A percentile compares a stretch with the other conserved stretches of the same genome.
Evolutionary conservation across 768 basidiomycete genomes (phyloP).

Genomic region (Tricholoma sp.): DNA sequence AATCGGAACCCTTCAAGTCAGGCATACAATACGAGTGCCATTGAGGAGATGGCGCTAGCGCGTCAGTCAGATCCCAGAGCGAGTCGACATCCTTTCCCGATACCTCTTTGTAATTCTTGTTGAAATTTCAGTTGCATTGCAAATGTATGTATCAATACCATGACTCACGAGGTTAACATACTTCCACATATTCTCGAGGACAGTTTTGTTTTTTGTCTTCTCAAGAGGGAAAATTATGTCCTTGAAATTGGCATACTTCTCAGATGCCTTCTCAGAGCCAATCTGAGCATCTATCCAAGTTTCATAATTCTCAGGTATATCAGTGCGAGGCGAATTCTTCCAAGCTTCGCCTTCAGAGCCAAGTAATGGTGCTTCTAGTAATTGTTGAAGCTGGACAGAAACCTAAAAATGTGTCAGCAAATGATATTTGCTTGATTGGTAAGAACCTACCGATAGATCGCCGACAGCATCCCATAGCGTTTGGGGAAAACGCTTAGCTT

Average conservation of each 20-base stretch:
- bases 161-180: slow-evolving; percentile 50
- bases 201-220: slow-evolving; percentile 41
- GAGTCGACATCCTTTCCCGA: slow-evolving; percentile 54
- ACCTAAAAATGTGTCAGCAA: slow-evolving; percentile 33
- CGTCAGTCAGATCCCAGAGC: slow-evolving; percentile 58
- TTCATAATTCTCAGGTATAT: slow-evolving; percentile 59
- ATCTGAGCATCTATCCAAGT: slow-evolving; percentile 67
- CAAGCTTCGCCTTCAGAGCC: slow-evolving; percentile 50
- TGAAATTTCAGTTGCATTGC: neutral
- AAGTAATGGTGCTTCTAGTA: slow-evolving; percentile 59
- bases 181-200: slow-evolving; percentile 63
- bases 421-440: neutral
- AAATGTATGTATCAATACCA: slow-evolving; percentile 2
- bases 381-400: slow-evolving; percentile 58
- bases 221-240: slow-evolving; percentile 55
- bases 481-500: slow-evolving; percentile 74
- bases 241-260: slow-evolving; percentile 44
- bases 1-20: slow-evolving; percentile 22
- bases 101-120: slow-evolving; percentile 52
- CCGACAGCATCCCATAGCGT: slow-evolving; percentile 78
- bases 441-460: slow-evolving; percentile 60
- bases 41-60: slow-evolving; percentile 47
- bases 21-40: slow-evolving; percentile 47
- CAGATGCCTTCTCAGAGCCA: slow-evolving; percentile 54
- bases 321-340: slow-evolving; percentile 37